phyloP scores from a whole-genome alignment of 2,329 filamentous ascomycete genomes.

The Setomelanomma holmii region DNA sequence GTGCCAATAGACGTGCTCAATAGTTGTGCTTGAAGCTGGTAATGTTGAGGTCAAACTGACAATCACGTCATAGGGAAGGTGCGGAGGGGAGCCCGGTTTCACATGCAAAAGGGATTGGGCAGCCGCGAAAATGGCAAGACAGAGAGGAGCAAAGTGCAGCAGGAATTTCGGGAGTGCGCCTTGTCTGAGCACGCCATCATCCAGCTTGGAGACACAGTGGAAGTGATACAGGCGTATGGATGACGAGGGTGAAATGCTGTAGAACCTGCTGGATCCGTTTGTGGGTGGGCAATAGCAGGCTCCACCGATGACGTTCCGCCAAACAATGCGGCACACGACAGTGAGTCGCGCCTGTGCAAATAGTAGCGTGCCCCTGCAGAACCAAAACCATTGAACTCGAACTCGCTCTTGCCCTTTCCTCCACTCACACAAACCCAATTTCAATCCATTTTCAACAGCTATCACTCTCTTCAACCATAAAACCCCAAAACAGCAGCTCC shows the following conservation, averaged over 20 bases:
- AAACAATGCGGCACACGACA: not conserved
- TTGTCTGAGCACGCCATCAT: too few species aligned
- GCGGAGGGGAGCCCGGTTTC: not conserved
- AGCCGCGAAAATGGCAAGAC: too few species aligned
- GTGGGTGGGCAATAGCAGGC: not conserved
- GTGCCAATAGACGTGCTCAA: too few species aligned
- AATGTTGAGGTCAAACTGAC: not conserved
- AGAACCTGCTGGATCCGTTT: not conserved
- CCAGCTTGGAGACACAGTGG: too few species aligned
- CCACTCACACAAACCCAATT: not conserved
- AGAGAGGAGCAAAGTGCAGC: too few species aligned
- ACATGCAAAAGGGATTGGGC: not conserved
- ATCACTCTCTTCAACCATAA: not conserved
- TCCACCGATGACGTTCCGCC: not conserved
- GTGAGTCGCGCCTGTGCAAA: not conserved
- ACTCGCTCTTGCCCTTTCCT: slow-evolving; percentile 1
- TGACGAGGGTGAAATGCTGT: not conserved
- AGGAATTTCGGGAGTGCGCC: too few species aligned
- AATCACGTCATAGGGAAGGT: not conserved
- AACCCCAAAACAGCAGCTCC: slow-evolving; percentile 1
- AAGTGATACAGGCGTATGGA: not conserved
- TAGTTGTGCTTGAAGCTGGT: too few species aligned
- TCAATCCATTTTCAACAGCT: not conserved
- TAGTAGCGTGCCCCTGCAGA: too few species aligned
- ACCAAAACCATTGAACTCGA: not conserved